Percentiles rank a stretch among this genome's conserved stretches.
These are phyloP conservation scores for Venturia effusa DNA, from an alignment of 2,329 filamentous ascomycete species.

Conservation along the genomic window DNA sequence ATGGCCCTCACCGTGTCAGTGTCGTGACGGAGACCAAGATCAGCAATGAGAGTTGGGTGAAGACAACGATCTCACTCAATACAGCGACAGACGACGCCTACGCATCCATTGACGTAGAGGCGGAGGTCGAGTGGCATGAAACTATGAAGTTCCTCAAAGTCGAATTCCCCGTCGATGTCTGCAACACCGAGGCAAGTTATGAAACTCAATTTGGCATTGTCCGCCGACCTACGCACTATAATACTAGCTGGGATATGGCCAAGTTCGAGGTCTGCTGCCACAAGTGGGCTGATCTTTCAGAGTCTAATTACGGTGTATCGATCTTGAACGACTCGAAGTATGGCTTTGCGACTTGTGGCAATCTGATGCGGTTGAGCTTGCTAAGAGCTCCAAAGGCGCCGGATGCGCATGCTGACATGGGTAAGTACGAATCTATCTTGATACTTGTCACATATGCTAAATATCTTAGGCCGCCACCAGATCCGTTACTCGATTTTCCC, in stretches of 20 bases:
- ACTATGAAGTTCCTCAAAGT: slow-evolving; percentile 98
- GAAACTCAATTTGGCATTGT: slow-evolving; percentile 91
- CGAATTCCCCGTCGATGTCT: slow-evolving; percentile 87
- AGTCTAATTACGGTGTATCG: slow-evolving; percentile 79
- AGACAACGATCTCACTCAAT: slow-evolving; percentile 71
- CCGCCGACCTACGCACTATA: slow-evolving; percentile 89
- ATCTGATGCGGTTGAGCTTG: slow-evolving; percentile 78
- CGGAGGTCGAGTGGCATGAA: slow-evolving; percentile 94
- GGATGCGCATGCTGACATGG: slow-evolving; percentile 92
- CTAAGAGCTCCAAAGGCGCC: slow-evolving; percentile 84
- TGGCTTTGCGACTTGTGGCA: slow-evolving; percentile 83
- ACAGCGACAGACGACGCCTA: slow-evolving; percentile 56
- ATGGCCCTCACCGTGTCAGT: slow-evolving; percentile 64
- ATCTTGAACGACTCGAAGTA: slow-evolving; percentile 95
- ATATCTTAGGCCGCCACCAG: slow-evolving; percentile 47
- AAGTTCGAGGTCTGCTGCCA: slow-evolving; percentile 97
- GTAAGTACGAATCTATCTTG: slow-evolving; percentile 14
- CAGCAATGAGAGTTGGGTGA: slow-evolving; percentile 75
- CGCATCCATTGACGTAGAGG: slow-evolving; percentile 55
- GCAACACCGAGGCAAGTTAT: slow-evolving; percentile 86
- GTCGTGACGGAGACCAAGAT: slow-evolving; percentile 78
- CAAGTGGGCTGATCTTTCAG: slow-evolving; percentile 84
- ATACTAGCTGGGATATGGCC: slow-evolving; percentile 95
- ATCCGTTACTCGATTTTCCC: slow-evolving; percentile 89
- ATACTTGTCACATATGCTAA: neutral